These are phyloP conservation scores for Asterionellopsis glacialis DNA, from an alignment of 108 stramenopile genomes.

Conservation along the genomic window DNA sequence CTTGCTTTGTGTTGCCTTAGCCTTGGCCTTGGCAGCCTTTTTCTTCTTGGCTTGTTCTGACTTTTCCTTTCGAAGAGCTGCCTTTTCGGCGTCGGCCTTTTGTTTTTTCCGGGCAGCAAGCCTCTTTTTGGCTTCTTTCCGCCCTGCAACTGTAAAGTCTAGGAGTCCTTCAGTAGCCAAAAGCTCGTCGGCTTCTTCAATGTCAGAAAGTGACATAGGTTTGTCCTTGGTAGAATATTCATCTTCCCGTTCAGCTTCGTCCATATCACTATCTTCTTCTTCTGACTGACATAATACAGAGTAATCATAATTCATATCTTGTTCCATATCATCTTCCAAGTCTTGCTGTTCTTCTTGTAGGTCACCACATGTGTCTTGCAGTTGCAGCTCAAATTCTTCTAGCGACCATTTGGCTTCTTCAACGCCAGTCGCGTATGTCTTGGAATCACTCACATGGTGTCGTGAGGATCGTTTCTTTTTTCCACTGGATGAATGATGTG, in stretches of 20 bases:
- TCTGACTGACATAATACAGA: slow-evolving; percentile 68
- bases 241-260: slow-evolving; percentile 34
- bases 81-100: slow-evolving; percentile 47
- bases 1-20: slow-evolving; percentile 18
- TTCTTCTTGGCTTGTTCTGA: slow-evolving; percentile 18
- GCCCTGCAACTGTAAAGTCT: slow-evolving; percentile 60
- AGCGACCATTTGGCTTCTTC: slow-evolving; percentile 73
- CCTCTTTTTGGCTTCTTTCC: slow-evolving; percentile 72
- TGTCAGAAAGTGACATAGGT: slow-evolving; percentile 34
- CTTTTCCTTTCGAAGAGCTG: slow-evolving; percentile 26
- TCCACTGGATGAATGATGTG: slow-evolving; percentile 29
- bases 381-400: slow-evolving; percentile 61
- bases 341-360: slow-evolving; percentile 41
- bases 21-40: slow-evolving; percentile 29
- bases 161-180: slow-evolving; percentile 68
- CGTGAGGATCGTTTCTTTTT: slow-evolving; percentile 67
- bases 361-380: slow-evolving; percentile 56
- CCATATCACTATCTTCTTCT: slow-evolving; percentile 49
- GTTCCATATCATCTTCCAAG: slow-evolving; percentile 52
- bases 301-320: slow-evolving; percentile 52
- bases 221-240: slow-evolving; percentile 18
- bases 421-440: slow-evolving; percentile 57
- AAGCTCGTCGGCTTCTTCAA: slow-evolving; percentile 73
- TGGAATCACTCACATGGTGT: slow-evolving; percentile 39
- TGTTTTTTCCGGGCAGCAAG: slow-evolving; percentile 63